Percentiles rank a stretch among this genome's conserved stretches.
Evolutionary conservation across 2,329 filamentous ascomycete genomes (phyloP).

Genomic region (Penicillium sp.): DNA sequence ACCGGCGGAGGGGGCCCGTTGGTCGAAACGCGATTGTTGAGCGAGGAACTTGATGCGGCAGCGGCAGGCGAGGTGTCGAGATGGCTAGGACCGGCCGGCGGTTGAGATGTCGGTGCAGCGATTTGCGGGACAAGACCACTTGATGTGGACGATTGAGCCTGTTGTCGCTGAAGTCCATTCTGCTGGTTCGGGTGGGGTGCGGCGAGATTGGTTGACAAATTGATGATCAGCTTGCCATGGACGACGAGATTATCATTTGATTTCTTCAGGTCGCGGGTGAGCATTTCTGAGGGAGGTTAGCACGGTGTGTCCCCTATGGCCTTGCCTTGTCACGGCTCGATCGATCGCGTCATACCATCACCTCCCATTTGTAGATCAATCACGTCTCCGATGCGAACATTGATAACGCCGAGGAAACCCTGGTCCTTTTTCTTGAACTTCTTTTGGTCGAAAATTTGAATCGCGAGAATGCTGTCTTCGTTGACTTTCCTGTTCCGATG

Average conservation of each 20-base stretch:
- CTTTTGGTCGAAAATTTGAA: constrained; percentile 99
- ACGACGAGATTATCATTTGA: constrained; percentile 98
- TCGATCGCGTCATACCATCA: constrained; percentile 69
- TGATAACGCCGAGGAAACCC: constrained; percentile 96
- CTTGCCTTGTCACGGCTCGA: constrained; percentile 8
- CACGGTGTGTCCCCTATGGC: constrained; percentile 4
- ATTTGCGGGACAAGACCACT: constrained; percentile 44
- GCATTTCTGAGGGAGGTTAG: constrained; percentile 71
- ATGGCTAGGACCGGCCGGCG: constrained; percentile 33
- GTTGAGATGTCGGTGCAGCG: constrained; percentile 29
- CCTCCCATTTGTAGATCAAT: constrained; percentile 88
- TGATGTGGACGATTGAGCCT: constrained; percentile 41
- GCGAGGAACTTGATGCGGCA: constrained; percentile 38
- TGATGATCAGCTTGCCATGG: constrained; percentile 96
- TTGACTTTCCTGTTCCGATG: constrained; percentile 71
- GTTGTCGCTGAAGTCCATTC: constrained; percentile 41
- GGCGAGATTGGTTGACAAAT: constrained; percentile 87
- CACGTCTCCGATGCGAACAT: constrained; percentile 91
- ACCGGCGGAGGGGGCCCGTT: constrained; percentile 43
- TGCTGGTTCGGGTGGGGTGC: constrained; percentile 65
- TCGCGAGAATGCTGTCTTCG: constrained; percentile 94
- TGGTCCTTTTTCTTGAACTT: constrained; percentile 99
- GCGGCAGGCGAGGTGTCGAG: constrained; percentile 33
- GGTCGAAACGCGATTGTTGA: constrained; percentile 40
- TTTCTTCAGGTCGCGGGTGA: constrained; percentile 95